Base-by-base conservation (phyloP, 495 filamentous ascomycete genomes). In the Penicillium dipodomyicola region DNA sequence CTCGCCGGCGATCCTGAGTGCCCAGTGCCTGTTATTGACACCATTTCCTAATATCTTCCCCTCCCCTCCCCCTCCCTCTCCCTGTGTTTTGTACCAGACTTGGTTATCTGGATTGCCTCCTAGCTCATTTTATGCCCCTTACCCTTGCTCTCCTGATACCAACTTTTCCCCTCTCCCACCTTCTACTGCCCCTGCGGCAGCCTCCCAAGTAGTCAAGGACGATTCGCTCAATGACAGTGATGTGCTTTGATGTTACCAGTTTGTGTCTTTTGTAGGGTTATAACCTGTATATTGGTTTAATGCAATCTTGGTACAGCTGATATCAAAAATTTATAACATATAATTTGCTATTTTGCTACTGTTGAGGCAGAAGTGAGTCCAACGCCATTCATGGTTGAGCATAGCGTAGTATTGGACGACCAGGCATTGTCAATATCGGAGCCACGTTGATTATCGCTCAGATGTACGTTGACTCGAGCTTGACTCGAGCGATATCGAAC, bases 1-100 rank as follows among this genome's bases (percentile, higher is more conserved):
- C 54, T 66, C 56, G 49, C 58, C 41, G 42, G 42, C 46, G 46
- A 58, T 53, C 23, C 40, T 53, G 29, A 49, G 39, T 59, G 60
- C 44, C 45, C 45, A 58, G 52, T 57, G 60, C 62, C 58, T 62
- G 54, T 46, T 35, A 43, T 45, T 48, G 25, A 56, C 44, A 47
- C 41, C 41, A 46, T 56, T 57, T 60, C 54, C 54, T 65, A 65
- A 65, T 65, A 61, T 60, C 39, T 52, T 52, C 55, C 51, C 58
- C 22, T 20, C 27, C 33, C 22, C 22, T n/a, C 32, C 41, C n/a
- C 43, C 14, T 39, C 33, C 22, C 40, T n/a, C 30, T 20, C 25
- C 48, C 30, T 49, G 20, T n/a, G 33, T 30, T 30, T 11, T 49
- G 35, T 33, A 42, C 33, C 44, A 56, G 49, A 33, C 23, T 50